Conservation (phyloP, 352 stramenopile species). For the Globisporangium rhizosaccharum region DNA sequence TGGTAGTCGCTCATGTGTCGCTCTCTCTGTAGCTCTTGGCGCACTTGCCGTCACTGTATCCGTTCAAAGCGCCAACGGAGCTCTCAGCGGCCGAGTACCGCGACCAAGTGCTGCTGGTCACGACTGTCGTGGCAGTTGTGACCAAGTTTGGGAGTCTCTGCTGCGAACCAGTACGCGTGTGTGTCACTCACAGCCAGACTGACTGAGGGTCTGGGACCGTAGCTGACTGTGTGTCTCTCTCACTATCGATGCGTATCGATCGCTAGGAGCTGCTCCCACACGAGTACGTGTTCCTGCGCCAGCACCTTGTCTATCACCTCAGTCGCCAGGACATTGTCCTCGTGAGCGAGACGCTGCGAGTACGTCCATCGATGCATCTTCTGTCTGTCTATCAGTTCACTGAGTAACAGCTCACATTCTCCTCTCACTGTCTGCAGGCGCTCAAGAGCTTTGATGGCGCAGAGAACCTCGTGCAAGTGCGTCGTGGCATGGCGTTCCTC, state of each 20-base stretch:
- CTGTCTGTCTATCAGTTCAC: not conserved
- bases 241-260: not conserved
- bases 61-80: constrained; percentile 72
- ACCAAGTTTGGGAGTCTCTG: constrained; percentile 72
- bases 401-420: not conserved
- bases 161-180: constrained; percentile 49
- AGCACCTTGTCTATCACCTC: constrained; percentile 77
- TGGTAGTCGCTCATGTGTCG: not conserved
- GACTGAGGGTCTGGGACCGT: not conserved
- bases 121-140: constrained; percentile 85
- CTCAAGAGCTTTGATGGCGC: constrained; percentile 69
- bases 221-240: not conserved
- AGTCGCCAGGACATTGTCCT: constrained; percentile 69
- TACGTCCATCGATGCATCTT: constrained; percentile 16
- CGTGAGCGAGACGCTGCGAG: constrained; percentile 62
- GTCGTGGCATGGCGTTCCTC: constrained; percentile 64
- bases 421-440: constrained; percentile 29
- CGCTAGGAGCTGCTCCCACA: constrained; percentile 80
- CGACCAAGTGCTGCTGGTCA: constrained; percentile 79
- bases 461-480: constrained; percentile 61
- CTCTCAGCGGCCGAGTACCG: constrained; percentile 63
- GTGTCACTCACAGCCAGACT: not conserved
- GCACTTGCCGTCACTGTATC: constrained; percentile 69
- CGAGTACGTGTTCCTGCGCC: constrained; percentile 87
- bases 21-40: constrained; percentile 44